Percentiles rank a stretch among this genome's conserved stretches.
Evolutionary conservation across 208 protist genomes (phyloP).

Genomic region (Leishmania aethiopica): DNA sequence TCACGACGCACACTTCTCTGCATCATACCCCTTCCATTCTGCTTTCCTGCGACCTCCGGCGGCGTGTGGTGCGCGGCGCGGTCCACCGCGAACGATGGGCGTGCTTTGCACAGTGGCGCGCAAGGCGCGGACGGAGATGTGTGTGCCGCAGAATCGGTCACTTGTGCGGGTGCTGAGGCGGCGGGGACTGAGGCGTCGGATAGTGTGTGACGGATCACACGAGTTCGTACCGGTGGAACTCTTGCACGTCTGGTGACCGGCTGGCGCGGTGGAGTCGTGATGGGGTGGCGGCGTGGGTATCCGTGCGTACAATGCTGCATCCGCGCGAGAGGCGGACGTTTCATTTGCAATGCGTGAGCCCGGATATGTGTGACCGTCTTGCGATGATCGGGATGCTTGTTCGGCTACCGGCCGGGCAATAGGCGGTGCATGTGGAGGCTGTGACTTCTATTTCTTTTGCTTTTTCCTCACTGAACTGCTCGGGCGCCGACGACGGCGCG

Average conservation of each 20-base stretch:
- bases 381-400: not conserved
- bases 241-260: not conserved
- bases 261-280: not conserved
- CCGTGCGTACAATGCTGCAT: not conserved
- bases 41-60: not conserved
- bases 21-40: not conserved
- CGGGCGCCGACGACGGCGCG: not conserved
- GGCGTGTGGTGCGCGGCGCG: not conserved
- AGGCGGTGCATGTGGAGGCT: not conserved
- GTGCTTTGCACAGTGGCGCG: not conserved
- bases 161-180: not conserved
- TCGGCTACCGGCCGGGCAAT: not conserved
- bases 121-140: not conserved
- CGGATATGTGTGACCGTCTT: not conserved
- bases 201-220: not conserved
- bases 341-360: not conserved
- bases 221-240: not conserved
- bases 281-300: not conserved
- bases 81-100: not conserved
- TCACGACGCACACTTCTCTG: not conserved
- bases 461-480: constrained; percentile 7
- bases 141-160: not conserved
- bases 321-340: not conserved
- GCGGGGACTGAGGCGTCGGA: not conserved
- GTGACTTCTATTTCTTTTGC: not conserved